A percentile compares a stretch with the other conserved stretches of the same genome.
Evolutionary conservation across 176 grass and related monocot species (phyloP).

Genomic region (maize (Zea mays)): Zm-B73-REFERENCE-NAM-5.0 NC_050096.1:35514001-35514500

Average conservation of each 20-base stretch:
- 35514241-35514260: neutral
- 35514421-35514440: constrained; percentile 66
- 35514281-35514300: too few species aligned
- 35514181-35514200: constrained; percentile 96
- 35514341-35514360: constrained; percentile 97
- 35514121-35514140: constrained; percentile 94
- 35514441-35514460: constrained; percentile 77
- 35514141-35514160: constrained; percentile 98
- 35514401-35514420: constrained; percentile 86
- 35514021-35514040: constrained; percentile 99
- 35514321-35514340: constrained; percentile 76
- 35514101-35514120: constrained; percentile 84
- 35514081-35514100: constrained; percentile 83
- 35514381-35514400: constrained; percentile 85
- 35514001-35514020: too few species aligned
- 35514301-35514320: too few species aligned
- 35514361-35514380: constrained; percentile 97
- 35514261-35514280: too few species aligned
- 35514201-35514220: constrained; percentile 99
- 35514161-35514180: constrained; percentile 72
- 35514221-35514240: constrained; percentile 31
- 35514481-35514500: neutral
- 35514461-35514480: constrained; percentile 81
- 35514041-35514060: constrained; percentile 95
- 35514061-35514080: constrained; percentile 91